These are phyloP conservation scores for Didymosphaeria variabile DNA, from an alignment of 2,329 filamentous ascomycete genomes.

Conservation along the genomic window DNA sequence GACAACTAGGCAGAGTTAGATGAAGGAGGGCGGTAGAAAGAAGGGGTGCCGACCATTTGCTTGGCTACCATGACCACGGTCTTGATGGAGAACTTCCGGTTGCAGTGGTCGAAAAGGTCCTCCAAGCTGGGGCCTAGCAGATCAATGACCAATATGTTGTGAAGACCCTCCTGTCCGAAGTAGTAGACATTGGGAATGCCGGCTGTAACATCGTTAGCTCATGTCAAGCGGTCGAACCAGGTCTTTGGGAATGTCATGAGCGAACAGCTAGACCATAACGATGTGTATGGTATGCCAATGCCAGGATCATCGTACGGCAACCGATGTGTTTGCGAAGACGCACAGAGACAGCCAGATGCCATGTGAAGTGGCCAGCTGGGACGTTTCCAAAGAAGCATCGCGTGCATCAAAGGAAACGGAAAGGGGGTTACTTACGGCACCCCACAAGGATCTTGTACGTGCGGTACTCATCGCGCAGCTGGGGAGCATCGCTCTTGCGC, in stretches of 20 bases:
- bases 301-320: not conserved
- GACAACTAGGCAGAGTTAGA: constrained; percentile 69
- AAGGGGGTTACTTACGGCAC: constrained; percentile 78
- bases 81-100: constrained; percentile 93
- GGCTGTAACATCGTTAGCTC: constrained; percentile 66
- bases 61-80: constrained; percentile 99
- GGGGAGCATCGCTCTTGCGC: constrained; percentile 96
- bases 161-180: constrained; percentile 96
- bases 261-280: not conserved
- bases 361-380: not conserved
- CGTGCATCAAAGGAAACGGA: constrained; percentile 22
- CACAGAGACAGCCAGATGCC: not conserved
- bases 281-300: not conserved
- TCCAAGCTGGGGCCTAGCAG: constrained; percentile 93
- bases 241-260: not conserved
- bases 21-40: not conserved
- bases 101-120: constrained; percentile 97
- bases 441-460: constrained; percentile 99
- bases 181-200: constrained; percentile 99
- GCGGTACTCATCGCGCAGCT: constrained; percentile 96
- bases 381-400: not conserved
- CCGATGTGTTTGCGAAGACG: not conserved
- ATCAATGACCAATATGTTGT: constrained; percentile 99
- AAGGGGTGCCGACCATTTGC: constrained; percentile 80
- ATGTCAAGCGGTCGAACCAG: not conserved